These are phyloP conservation scores for Eimeria praecox DNA, from an alignment of 169 alveolate species.

Conservation along the genomic window DNA sequence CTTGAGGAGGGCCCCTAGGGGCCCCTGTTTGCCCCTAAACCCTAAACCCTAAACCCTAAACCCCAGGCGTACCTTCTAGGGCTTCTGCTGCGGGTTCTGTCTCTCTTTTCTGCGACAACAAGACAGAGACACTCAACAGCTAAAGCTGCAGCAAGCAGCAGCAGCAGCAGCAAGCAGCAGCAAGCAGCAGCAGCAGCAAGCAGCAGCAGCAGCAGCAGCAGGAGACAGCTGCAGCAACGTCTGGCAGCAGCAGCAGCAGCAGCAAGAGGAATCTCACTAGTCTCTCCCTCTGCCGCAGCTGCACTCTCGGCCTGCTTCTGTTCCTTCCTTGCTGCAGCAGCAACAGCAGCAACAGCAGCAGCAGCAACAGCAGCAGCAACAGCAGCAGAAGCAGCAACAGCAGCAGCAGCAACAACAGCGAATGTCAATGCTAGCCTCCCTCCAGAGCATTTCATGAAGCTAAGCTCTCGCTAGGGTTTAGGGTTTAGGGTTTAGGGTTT, in stretches of 20 bases:
- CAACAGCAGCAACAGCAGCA: slow-evolving; percentile 2
- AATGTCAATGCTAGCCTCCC: background rate
- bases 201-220: background rate
- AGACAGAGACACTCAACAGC: background rate
- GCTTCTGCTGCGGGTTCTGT: slow-evolving; percentile 78
- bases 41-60: too few species aligned
- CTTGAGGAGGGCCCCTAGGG: slow-evolving; percentile 9
- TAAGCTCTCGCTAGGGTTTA: background rate
- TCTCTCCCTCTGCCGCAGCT: background rate
- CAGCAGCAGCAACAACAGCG: background rate
- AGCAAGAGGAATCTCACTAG: background rate
- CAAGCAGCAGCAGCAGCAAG: background rate
- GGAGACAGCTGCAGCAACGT: background rate
- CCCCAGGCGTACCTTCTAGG: background rate
- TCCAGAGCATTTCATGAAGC: background rate
- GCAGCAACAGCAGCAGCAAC: background rate
- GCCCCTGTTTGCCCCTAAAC: background rate
- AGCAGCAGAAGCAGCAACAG: background rate
- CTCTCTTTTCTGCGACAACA: background rate
- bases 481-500: slow-evolving; percentile 46
- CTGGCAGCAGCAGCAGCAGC: slow-evolving; percentile 34
- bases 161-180: slow-evolving; percentile 51
- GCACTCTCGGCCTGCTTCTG: background rate
- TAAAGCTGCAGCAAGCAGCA: background rate
- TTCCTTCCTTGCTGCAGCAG: slow-evolving; percentile 4